Base-by-base conservation (phyloP, 257 asterid genomes). In the Penstemon davidsonii region DNA sequence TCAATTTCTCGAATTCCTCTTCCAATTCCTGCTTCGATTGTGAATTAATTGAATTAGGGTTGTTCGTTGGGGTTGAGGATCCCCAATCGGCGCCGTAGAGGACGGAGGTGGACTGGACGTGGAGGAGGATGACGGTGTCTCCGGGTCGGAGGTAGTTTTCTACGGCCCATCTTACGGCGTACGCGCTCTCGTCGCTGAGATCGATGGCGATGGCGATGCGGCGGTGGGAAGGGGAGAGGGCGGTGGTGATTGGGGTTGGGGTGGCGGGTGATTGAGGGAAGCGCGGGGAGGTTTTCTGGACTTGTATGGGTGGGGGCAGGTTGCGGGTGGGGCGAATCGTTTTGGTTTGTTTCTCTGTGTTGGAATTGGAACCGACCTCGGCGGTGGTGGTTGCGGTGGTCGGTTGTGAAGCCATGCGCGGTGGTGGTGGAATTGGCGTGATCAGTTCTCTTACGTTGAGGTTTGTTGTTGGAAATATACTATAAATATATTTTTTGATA, bases 81-180 rank as follows among this genome's bases (percentile, higher is more conserved):
- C 93, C 93, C 93, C 90, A 86, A 64, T 86, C 88, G 62, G 93
- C 80, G 58, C 85, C 80, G 71, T 80, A 80, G 0, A 80, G 85
- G 60, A 80, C 66, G 73, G 78, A 66, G 50, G 85, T 77, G 64
- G 82, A 75, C 4, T 80, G 75, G 43, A 80, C 82, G 76, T 77
- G 85, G 66, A 80, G 90, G 67, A 86, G 87, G 67, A 86, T 75
- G 45, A 86, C 85, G 74, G 82, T 70, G 76, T 86, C 90, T 4
- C 87, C 93, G 6, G 87, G 85, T 4, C 88, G 85, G 71, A 82
- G 80, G 69, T 84, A 86, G 60, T 86, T 83, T 53, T 80, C 85
- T 18, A 83, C 87, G 0, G 93, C 90, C 93, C 90, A 86, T 43
- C 70, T 78, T 6, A 84, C 88, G 49, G 88, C 87, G 76, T 76